Percentiles rank a stretch among this genome's conserved stretches.
phyloP scores from a whole-genome alignment of 2,329 filamentous ascomycete genomes.

The Zymoseptoria pseudotritici region DNA sequence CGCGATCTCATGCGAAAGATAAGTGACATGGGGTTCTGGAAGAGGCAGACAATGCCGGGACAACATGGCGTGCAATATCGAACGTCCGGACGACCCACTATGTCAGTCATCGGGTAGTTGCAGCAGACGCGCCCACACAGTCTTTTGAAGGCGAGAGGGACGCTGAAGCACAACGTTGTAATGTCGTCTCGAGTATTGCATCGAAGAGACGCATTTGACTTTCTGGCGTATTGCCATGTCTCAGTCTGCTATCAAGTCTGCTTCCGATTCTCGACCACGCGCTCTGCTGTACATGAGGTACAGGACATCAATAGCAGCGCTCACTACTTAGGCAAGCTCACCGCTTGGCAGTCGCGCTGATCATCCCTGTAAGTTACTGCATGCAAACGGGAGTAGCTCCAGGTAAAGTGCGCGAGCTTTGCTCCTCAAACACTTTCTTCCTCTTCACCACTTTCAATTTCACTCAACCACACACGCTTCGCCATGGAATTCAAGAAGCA shows the following conservation, averaged over 20 bases:
- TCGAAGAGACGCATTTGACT: background rate
- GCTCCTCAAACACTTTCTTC: background rate
- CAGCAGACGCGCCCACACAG: background rate
- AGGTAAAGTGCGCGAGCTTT: background rate
- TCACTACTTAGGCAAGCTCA: too few relatives aligned
- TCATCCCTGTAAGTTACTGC: background rate
- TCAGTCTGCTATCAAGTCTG: too few relatives aligned
- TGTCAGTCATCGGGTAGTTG: background rate
- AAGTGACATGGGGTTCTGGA: too few relatives aligned
- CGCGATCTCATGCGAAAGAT: too few relatives aligned
- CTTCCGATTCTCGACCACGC: too few relatives aligned
- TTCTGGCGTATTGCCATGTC: too few relatives aligned
- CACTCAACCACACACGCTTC: background rate
- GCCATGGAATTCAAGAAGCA: background rate
- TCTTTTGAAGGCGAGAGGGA: background rate
- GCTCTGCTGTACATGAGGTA: too few relatives aligned
- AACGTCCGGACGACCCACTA: background rate
- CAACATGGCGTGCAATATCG: background rate
- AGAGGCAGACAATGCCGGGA: too few relatives aligned
- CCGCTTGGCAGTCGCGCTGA: background rate
- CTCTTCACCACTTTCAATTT: background rate
- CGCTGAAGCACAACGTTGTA: too few relatives aligned
- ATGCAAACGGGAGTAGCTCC: background rate
- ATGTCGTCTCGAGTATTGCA: too few relatives aligned
- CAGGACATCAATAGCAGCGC: too few relatives aligned